A percentile compares a stretch with the other conserved stretches of the same genome.
These are phyloP conservation scores for Diaporthe citrichinensis DNA, from an alignment of 2,329 filamentous ascomycete genomes.

Conservation along the genomic window DNA sequence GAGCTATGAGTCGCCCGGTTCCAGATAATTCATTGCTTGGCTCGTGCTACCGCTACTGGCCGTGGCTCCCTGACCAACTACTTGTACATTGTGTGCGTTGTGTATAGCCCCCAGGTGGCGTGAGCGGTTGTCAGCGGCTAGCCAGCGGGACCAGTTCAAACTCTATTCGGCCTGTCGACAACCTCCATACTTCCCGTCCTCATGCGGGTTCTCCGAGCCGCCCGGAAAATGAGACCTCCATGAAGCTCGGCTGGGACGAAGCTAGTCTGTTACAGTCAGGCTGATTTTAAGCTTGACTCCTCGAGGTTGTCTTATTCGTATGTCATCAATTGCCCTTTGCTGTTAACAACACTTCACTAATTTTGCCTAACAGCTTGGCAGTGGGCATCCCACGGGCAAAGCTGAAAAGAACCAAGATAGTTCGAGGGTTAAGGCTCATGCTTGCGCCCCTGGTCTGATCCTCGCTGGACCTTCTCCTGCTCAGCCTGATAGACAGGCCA, in stretches of 20 bases:
- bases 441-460: not conserved
- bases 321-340: not conserved
- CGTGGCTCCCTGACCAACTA: not conserved
- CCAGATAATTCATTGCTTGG: not conserved
- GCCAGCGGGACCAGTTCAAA: not conserved
- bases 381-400: conserved; percentile 5
- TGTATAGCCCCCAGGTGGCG: not conserved
- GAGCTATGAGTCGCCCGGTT: not conserved
- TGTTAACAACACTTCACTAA: not conserved
- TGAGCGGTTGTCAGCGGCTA: not conserved
- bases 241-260: not conserved
- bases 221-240: conserved; percentile 7
- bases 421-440: conserved; percentile 1
- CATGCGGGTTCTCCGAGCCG: conserved; percentile 16
- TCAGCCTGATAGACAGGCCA: not conserved
- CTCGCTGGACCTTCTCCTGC: not conserved
- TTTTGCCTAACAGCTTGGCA: conserved; percentile 8
- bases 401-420: conserved; percentile 1
- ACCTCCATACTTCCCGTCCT: conserved; percentile 13
- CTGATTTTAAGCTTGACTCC: conserved; percentile 4
- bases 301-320: not conserved
- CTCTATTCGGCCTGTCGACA: conserved; percentile 8
- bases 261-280: conserved; percentile 5
- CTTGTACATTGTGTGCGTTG: not conserved
- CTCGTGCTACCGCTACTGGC: not conserved